These are phyloP conservation scores for Gardenia jasminoides DNA, from an alignment of 257 asterid genomes.

Conservation along the genomic window DNA sequence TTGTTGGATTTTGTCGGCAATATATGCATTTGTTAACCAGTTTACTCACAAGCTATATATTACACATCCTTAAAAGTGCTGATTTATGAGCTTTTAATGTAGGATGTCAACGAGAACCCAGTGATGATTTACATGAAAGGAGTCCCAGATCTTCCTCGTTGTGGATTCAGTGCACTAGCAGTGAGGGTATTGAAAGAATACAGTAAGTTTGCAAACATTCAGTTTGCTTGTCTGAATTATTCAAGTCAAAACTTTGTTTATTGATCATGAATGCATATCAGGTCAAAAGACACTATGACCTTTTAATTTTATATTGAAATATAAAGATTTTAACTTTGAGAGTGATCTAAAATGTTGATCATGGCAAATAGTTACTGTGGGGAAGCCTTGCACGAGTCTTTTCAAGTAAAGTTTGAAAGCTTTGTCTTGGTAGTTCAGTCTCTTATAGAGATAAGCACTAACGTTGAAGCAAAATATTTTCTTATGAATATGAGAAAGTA, in stretches of 20 bases:
- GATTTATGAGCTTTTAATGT: slow-evolving; percentile 19
- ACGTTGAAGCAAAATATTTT: neutral
- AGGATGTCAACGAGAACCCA: slow-evolving; percentile 92
- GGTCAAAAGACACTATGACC: neutral
- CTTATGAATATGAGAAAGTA: neutral
- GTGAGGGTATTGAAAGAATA: slow-evolving; percentile 81
- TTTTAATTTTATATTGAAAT: neutral
- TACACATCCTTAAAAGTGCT: neutral
- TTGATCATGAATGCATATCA: neutral
- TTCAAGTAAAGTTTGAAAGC: neutral
- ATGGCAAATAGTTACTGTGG: neutral
- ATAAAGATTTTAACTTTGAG: neutral
- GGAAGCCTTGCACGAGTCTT: neutral
- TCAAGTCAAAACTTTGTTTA: neutral
- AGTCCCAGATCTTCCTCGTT: slow-evolving; percentile 79
- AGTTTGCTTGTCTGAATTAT: neutral
- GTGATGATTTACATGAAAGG: slow-evolving; percentile 99
- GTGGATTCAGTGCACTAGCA: slow-evolving; percentile 95
- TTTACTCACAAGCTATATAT: neutral
- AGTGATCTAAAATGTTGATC: neutral
- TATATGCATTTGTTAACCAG: neutral
- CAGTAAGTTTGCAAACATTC: slow-evolving; percentile 48
- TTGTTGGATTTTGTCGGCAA: neutral
- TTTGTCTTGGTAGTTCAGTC: neutral
- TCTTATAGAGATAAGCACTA: neutral